Conservation (phyloP, 768 basidiomycete species). For the Leccinum obscurum region DNA sequence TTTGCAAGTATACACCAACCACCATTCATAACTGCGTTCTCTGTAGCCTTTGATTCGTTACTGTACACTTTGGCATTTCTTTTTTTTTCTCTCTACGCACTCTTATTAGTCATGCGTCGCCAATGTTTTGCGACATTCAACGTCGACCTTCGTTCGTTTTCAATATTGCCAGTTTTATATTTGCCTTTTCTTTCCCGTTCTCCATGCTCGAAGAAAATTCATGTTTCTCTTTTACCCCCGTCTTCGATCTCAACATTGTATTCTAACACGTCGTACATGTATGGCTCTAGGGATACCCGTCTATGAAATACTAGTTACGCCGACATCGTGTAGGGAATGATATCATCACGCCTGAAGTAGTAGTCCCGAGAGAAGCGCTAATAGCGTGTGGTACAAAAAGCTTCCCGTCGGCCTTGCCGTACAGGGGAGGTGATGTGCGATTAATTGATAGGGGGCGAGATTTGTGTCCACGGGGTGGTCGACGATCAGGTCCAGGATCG, state of each 20-base stretch:
- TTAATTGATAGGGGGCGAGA: slow-evolving; percentile 25
- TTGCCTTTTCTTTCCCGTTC: not conserved
- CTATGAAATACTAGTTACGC: slow-evolving; percentile 6
- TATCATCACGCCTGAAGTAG: not conserved
- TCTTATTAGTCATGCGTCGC: slow-evolving; percentile 12
- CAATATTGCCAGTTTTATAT: not conserved
- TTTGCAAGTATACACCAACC: slow-evolving; percentile 29
- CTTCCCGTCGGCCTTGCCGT: slow-evolving; percentile 12
- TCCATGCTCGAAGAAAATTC: slow-evolving; percentile 7
- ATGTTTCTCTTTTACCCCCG: not conserved
- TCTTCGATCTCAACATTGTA: slow-evolving; percentile 12
- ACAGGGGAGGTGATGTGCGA: slow-evolving; percentile 11
- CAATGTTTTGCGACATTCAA: slow-evolving; percentile 13
- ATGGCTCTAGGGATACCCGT: slow-evolving; percentile 19
- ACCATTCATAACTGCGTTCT: slow-evolving; percentile 28
- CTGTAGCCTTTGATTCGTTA: slow-evolving; percentile 31
- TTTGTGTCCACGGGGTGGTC: not conserved
- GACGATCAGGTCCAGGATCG: slow-evolving; percentile 35
- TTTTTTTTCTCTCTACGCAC: slow-evolving; percentile 4
- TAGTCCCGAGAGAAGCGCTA: slow-evolving; percentile 2
- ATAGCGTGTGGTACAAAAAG: not conserved
- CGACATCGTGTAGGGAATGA: not conserved
- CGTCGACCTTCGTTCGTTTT: slow-evolving; percentile 12
- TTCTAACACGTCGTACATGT: slow-evolving; percentile 15
- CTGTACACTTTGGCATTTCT: slow-evolving; percentile 21